Conservation (phyloP, 2,329 filamentous ascomycete species). For the Fusarium vanettenii region DNA sequence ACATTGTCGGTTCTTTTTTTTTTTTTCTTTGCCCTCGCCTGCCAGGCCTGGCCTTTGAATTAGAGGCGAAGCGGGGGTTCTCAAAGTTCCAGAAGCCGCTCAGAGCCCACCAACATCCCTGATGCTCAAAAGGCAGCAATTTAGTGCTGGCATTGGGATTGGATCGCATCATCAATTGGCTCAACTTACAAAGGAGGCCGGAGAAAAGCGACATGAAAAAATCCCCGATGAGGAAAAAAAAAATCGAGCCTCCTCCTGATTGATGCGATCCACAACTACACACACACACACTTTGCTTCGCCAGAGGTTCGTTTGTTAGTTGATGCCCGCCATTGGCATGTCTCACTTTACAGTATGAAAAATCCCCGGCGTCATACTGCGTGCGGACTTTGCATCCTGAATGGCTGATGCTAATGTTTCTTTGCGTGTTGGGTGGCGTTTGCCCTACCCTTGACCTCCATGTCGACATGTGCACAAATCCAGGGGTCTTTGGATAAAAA, state of each 20-base stretch:
- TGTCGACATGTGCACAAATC: slow-evolving; percentile 7
- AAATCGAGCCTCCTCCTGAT: slow-evolving; percentile 30
- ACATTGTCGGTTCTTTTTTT: slow-evolving; percentile 28
- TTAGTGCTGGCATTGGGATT: slow-evolving; percentile 4
- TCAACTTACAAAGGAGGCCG: neutral
- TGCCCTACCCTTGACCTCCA: slow-evolving; percentile 27
- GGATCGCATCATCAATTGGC: slow-evolving; percentile 3
- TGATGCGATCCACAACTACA: slow-evolving; percentile 17
- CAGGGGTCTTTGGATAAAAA: neutral
- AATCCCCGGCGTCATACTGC: neutral
- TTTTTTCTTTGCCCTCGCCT: slow-evolving; percentile 14
- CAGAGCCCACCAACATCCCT: slow-evolving; percentile 18
- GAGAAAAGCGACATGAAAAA: neutral
- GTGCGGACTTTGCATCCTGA: neutral
- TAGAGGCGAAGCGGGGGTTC: slow-evolving; percentile 27
- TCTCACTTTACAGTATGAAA: slow-evolving; percentile 17
- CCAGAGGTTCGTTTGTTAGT: neutral
- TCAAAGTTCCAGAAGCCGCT: slow-evolving; percentile 37
- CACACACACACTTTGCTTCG: slow-evolving; percentile 17
- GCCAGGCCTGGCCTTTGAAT: neutral
- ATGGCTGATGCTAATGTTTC: neutral
- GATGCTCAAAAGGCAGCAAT: neutral
- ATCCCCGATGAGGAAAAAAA: slow-evolving; percentile 5
- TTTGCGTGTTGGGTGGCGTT: slow-evolving; percentile 28
- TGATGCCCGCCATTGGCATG: slow-evolving; percentile 18